phyloP scores from a whole-genome alignment of 139 green algal genomes.

The Closterium sp. region DNA sequence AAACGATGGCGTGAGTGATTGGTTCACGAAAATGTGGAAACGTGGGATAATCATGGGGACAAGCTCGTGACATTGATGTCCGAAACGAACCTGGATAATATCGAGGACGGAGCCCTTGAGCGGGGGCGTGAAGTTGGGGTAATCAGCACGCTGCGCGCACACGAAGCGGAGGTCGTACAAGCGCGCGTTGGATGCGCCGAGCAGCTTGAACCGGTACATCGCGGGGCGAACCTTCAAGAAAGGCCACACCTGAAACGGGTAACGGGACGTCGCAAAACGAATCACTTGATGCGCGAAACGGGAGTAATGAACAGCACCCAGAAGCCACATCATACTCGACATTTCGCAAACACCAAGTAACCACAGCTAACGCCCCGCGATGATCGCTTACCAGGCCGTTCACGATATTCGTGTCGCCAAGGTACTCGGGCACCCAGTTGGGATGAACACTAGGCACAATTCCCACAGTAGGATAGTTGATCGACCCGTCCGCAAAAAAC shows the following conservation, averaged over 20 bases:
- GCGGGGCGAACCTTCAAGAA: slow-evolving; percentile 19
- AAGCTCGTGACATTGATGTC: no score
- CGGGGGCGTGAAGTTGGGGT: neutral
- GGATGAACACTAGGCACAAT: slow-evolving; percentile 9
- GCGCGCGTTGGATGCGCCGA: slow-evolving; percentile 22
- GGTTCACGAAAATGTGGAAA: no score
- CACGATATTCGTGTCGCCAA: slow-evolving; percentile 21
- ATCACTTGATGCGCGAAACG: no score
- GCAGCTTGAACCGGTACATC: slow-evolving; percentile 27
- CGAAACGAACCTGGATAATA: no score
- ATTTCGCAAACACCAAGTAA: neutral
- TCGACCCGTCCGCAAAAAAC: neutral
- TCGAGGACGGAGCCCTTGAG: neutral
- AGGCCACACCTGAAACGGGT: slow-evolving; percentile 9
- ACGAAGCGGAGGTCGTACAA: slow-evolving; percentile 23
- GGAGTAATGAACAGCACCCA: no score
- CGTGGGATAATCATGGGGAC: no score
- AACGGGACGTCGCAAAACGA: no score
- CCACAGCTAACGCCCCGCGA: neutral
- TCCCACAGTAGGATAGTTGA: slow-evolving; percentile 6
- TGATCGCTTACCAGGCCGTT: no score
- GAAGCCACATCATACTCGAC: no score
- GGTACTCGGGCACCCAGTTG: slow-evolving; percentile 34
- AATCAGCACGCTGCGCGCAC: neutral
- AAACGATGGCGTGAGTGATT: no score